Conservation (phyloP, 2,329 filamentous ascomycete species). For the Talaromyces pinophilus region DNA sequence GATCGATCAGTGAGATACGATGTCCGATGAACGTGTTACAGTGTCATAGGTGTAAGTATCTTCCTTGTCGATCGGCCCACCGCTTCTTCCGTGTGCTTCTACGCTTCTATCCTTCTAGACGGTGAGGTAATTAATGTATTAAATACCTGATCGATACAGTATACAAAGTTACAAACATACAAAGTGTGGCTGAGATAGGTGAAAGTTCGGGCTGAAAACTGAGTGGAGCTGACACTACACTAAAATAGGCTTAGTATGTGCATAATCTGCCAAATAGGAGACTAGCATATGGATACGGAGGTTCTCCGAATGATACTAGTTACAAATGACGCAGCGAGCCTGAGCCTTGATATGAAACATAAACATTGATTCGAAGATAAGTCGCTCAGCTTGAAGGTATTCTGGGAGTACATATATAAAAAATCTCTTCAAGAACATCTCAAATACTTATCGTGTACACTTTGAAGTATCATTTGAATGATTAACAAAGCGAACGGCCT, state of each 20-base stretch:
- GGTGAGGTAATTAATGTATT: constrained; percentile 2
- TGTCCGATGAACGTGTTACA: background rate
- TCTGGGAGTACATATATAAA: background rate
- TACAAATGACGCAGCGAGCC: background rate
- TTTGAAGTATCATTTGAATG: background rate
- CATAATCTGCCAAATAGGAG: background rate
- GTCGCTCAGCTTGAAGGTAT: background rate
- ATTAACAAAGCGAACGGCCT: background rate
- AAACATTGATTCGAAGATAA: background rate
- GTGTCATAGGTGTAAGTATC: background rate
- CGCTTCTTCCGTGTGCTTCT: background rate
- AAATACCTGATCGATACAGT: background rate
- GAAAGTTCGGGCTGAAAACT: background rate
- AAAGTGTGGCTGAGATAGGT: background rate
- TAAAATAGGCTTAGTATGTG: background rate
- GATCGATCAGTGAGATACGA: constrained; percentile 1
- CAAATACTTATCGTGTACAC: too few relatives aligned
- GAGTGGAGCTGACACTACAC: background rate
- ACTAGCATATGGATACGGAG: constrained; percentile 2
- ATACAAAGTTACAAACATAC: background rate
- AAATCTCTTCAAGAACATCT: background rate
- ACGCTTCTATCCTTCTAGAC: background rate
- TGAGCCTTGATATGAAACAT: background rate
- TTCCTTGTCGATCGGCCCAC: background rate
- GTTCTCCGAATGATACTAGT: background rate